These are phyloP conservation scores for Leishmania tropica DNA, from an alignment of 208 protist genomes.

Conservation along the genomic window DNA sequence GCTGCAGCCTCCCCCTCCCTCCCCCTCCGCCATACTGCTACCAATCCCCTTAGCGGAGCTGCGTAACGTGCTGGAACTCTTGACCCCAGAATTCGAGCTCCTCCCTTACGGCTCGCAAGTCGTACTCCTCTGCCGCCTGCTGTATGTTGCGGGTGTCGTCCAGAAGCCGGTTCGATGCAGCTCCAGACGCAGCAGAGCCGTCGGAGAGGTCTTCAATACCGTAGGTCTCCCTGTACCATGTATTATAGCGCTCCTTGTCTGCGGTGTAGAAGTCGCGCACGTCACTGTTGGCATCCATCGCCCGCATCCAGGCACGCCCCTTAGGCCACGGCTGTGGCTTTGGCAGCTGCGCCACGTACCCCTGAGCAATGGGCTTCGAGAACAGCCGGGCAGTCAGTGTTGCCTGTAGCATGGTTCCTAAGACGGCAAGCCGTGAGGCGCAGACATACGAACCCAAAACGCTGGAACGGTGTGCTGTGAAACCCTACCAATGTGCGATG, in stretches of 20 bases:
- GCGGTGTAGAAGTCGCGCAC: constrained; percentile 60
- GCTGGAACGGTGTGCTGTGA: not conserved
- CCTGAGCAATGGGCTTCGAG: constrained; percentile 80
- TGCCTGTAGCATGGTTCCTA: constrained; percentile 33
- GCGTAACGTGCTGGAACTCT: constrained; percentile 64
- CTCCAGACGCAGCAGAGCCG: constrained; percentile 67
- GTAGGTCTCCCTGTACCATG: constrained; percentile 83
- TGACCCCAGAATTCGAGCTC: constrained; percentile 62
- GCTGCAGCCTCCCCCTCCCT: not conserved
- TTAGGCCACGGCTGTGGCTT: constrained; percentile 27
- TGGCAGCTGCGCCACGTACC: constrained; percentile 71
- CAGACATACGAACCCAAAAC: not conserved
- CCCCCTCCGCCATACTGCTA: not conserved
- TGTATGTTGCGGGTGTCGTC: constrained; percentile 62
- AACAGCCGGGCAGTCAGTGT: constrained; percentile 44
- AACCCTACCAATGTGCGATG: not conserved
- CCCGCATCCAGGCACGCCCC: constrained; percentile 54
- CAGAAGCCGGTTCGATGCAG: constrained; percentile 52
- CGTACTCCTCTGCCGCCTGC: constrained; percentile 37
- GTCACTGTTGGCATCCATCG: constrained; percentile 63
- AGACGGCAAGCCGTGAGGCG: not conserved
- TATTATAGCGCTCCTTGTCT: constrained; percentile 67
- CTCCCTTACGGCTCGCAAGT: constrained; percentile 52
- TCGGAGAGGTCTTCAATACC: constrained; percentile 66
- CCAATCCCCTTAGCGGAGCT: constrained; percentile 39